Percentiles rank a stretch among this genome's conserved stretches.
Evolutionary conservation across 2,329 filamentous ascomycete genomes (phyloP).

Genomic region (Penicillium janthinellum): DNA sequence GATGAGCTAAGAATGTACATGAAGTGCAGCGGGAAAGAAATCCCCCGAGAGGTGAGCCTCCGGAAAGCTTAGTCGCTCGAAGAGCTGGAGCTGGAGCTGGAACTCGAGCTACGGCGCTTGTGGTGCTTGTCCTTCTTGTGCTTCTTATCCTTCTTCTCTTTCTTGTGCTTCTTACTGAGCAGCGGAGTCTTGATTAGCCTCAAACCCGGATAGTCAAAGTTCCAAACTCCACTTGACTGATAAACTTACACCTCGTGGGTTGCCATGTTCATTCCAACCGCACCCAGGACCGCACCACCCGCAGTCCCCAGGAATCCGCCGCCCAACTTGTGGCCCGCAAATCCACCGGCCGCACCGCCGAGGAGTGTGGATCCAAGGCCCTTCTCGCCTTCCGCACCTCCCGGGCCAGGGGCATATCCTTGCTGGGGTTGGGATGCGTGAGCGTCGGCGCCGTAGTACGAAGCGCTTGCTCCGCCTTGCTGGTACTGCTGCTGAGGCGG

Average conservation of each 20-base stretch:
- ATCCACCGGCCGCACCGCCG: conserved; percentile 24
- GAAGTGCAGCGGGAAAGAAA: not conserved
- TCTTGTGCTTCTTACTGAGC: conserved; percentile 20
- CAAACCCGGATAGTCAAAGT: not conserved
- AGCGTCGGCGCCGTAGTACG: conserved; percentile 32
- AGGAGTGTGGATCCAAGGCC: conserved; percentile 27
- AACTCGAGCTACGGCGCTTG: conserved; percentile 17
- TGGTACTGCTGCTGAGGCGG: conserved; percentile 26
- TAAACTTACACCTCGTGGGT: conserved; percentile 22
- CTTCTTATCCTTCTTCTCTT: conserved; percentile 20
- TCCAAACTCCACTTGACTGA: not conserved
- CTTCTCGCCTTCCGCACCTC: conserved; percentile 20
- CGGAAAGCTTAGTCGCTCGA: not conserved
- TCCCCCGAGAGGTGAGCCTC: no score
- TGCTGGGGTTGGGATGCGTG: conserved; percentile 23
- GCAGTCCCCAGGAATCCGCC: conserved; percentile 20
- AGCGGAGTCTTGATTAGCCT: not conserved
- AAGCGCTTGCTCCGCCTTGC: conserved; percentile 31
- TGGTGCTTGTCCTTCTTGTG: conserved; percentile 23
- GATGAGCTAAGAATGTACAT: not conserved
- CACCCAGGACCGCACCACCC: conserved; percentile 24
- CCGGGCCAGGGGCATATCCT: conserved; percentile 22
- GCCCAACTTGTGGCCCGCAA: conserved; percentile 22
- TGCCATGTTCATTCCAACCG: conserved; percentile 23
- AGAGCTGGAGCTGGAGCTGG: conserved; percentile 22